Percentiles rank a stretch among this genome's conserved stretches.
Conservation (phyloP, 306 rosid species). For the Inga laurina region DNA sequence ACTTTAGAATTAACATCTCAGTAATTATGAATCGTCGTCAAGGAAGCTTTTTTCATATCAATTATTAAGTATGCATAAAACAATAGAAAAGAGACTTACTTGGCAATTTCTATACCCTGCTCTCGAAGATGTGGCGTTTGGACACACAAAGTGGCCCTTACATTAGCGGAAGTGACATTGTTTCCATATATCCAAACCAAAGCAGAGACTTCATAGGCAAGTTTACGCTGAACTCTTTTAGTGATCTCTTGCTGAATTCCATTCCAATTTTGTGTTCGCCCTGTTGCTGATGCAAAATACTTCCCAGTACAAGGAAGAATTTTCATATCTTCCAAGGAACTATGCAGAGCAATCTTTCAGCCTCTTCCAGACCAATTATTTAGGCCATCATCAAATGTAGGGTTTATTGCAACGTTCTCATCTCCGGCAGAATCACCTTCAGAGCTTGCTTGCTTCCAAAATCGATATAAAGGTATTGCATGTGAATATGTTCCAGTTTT, state of each 20-base stretch:
- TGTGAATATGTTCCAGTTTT: background rate
- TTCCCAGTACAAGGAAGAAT: slow-evolving; percentile 73
- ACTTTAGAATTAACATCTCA: slow-evolving; percentile 30
- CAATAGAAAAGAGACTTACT: slow-evolving; percentile 46
- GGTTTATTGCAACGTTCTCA: slow-evolving; percentile 65
- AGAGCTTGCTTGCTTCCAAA: slow-evolving; percentile 41
- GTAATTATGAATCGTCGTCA: slow-evolving; percentile 20
- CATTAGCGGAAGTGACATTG: slow-evolving; percentile 62
- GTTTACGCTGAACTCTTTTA: slow-evolving; percentile 78
- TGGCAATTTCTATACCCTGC: slow-evolving; percentile 78
- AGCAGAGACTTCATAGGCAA: slow-evolving; percentile 73
- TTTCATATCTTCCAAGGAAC: slow-evolving; percentile 78
- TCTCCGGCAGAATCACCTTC: slow-evolving; percentile 43
- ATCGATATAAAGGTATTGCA: background rate
- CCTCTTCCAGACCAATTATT: slow-evolving; percentile 95
- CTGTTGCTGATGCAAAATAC: slow-evolving; percentile 75
- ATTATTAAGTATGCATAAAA: background rate
- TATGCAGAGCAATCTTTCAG: slow-evolving; percentile 77
- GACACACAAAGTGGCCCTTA: slow-evolving; percentile 72
- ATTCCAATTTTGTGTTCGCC: slow-evolving; percentile 85
- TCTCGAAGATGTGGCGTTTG: slow-evolving; percentile 73
- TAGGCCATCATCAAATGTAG: slow-evolving; percentile 76
- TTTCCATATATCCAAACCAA: slow-evolving; percentile 75
- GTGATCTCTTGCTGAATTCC: slow-evolving; percentile 96
- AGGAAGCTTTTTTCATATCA: slow-evolving; percentile 3